phyloP scores from a whole-genome alignment of 345 rosid genomes.

The Gossypioides kirkii region DNA sequence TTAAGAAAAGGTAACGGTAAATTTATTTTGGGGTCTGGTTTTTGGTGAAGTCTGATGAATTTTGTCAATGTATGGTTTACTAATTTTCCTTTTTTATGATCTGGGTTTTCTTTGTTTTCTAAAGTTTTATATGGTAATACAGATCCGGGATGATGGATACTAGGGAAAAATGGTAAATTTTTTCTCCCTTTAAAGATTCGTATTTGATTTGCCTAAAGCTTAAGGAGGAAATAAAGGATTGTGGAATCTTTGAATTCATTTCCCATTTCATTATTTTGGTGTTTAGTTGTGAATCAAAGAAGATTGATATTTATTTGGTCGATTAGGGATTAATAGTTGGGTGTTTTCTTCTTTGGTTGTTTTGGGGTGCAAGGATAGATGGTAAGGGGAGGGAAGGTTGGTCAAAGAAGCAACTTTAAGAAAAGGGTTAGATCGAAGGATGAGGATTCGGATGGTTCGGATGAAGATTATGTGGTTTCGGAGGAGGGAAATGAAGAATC shows the following conservation, averaged over 20 bases:
- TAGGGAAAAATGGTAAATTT: constrained; percentile 4
- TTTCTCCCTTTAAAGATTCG: constrained; percentile 20
- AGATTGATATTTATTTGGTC: constrained; percentile 20
- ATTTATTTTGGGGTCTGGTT: constrained; percentile 3
- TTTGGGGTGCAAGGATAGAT: constrained; percentile 39
- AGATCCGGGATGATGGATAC: constrained; percentile 27
- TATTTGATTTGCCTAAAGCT: constrained; percentile 27
- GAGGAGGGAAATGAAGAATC: constrained; percentile 60
- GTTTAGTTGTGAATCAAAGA: constrained; percentile 17
- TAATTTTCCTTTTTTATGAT: constrained; percentile 14
- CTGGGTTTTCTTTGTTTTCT: constrained; percentile 30
- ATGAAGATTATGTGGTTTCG: constrained; percentile 92
- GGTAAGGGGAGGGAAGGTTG: constrained; percentile 72
- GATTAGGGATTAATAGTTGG: constrained; percentile 28
- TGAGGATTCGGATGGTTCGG: constrained; percentile 80
- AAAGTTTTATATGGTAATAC: constrained; percentile 10
- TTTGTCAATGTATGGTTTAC: neutral
- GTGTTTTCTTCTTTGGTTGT: constrained; percentile 11
- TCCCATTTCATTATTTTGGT: constrained; percentile 17
- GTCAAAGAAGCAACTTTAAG: constrained; percentile 42
- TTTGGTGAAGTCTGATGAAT: neutral
- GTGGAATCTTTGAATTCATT: constrained; percentile 20
- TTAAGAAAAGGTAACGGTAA: constrained; percentile 25
- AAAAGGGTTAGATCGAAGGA: constrained; percentile 47
- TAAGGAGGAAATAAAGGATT: constrained; percentile 26